A percentile compares a stretch with the other conserved stretches of the same genome.
Evolutionary conservation across 441 rosid species (phyloP).

Genomic region (Euphorbia schlechtendalii): DNA sequence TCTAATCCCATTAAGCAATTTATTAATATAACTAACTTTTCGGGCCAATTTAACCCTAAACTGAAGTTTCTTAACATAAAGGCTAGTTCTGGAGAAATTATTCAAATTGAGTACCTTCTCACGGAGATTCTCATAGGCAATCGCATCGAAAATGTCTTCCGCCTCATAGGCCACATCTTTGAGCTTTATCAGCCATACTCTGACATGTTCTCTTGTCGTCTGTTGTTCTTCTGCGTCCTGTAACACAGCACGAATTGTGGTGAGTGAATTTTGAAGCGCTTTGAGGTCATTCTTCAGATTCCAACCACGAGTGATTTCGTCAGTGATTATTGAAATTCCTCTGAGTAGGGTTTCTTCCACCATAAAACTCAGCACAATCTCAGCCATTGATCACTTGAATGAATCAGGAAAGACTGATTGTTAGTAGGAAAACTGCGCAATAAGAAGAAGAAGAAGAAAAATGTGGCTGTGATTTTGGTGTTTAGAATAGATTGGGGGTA

Average conservation of each 20-base stretch:
- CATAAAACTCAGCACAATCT: slow-evolving; percentile 3
- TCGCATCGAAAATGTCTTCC: slow-evolving; percentile 21
- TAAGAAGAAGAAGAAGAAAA: background rate
- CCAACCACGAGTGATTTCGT: background rate
- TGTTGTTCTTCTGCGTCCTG: slow-evolving; percentile 16
- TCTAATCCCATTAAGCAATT: background rate
- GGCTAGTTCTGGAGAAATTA: background rate
- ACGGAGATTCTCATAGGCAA: slow-evolving; percentile 15
- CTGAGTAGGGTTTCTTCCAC: background rate
- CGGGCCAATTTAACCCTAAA: background rate
- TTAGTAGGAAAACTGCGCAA: no score
- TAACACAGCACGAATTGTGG: slow-evolving; percentile 13
- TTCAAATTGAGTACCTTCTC: background rate
- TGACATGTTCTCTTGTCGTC: background rate
- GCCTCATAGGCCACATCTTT: slow-evolving; percentile 17
- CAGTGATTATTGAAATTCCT: background rate
- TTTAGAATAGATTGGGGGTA: no score
- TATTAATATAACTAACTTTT: background rate
- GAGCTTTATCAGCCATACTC: slow-evolving; percentile 22
- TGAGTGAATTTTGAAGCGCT: background rate
- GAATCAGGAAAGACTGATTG: no score
- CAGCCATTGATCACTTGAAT: background rate
- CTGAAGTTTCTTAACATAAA: background rate
- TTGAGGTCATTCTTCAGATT: slow-evolving; percentile 5
- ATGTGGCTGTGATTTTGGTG: no score